Percentiles rank a stretch among this genome's conserved stretches.
These are phyloP conservation scores for Ogataea dorogensis DNA, from an alignment of 805 yeast genomes.

Conservation along the genomic window DNA sequence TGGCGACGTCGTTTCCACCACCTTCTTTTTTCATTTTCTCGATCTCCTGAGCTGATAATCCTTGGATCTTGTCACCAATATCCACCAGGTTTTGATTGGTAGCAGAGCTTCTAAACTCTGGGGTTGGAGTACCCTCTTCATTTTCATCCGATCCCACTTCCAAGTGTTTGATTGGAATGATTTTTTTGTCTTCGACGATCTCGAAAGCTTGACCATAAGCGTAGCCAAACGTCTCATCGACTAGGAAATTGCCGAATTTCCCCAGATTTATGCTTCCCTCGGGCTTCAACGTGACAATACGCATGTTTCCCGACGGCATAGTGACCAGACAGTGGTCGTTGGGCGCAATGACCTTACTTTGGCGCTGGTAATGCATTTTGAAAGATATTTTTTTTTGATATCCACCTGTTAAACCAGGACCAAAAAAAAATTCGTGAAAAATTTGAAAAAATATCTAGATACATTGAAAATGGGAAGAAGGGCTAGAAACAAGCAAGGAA, in stretches of 20 bases:
- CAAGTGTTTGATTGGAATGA: constrained; percentile 47
- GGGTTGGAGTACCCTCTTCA: constrained; percentile 25
- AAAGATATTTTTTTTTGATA: constrained; percentile 6
- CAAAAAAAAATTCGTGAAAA: constrained; percentile 17
- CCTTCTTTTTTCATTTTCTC: constrained; percentile 76
- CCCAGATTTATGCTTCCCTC: constrained; percentile 72
- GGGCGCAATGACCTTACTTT: constrained; percentile 22
- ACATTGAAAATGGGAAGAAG: constrained; percentile 77
- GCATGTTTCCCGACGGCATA: constrained; percentile 78
- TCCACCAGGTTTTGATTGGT: constrained; percentile 64
- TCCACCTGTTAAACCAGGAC: constrained; percentile 18
- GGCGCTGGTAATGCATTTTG: constrained; percentile 3
- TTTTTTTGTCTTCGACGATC: constrained; percentile 55
- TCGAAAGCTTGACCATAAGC: constrained; percentile 91
- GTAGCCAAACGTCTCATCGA: constrained; percentile 71
- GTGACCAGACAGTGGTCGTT: constrained; percentile 62
- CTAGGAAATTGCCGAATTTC: constrained; percentile 84
- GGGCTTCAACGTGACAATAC: constrained; percentile 64
- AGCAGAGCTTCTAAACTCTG: constrained; percentile 45
- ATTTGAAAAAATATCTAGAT: constrained; percentile 12
- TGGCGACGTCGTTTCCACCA: constrained; percentile 60
- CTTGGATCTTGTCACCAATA: constrained; percentile 70
- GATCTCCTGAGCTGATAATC: constrained; percentile 74
- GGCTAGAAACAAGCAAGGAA: constrained; percentile 89
- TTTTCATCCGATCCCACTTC: constrained; percentile 27